Evolutionary conservation across 257 asterid species (phyloP), one percentile per base, ranked within the genome.

Genomic region (Verbascum thapsus): DNA sequence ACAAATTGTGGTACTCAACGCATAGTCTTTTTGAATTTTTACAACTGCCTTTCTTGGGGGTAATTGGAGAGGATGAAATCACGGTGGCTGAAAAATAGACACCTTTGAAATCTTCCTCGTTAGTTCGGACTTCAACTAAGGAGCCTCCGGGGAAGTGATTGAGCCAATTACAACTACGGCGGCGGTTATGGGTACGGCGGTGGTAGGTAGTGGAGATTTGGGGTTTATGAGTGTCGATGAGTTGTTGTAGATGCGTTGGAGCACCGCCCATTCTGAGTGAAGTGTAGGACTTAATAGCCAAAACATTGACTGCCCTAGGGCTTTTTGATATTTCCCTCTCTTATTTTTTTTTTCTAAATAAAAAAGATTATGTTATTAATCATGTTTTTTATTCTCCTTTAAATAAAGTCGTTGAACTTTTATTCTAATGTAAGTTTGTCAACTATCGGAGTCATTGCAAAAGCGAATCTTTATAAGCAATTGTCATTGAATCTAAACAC

Each of bases 41-140:
- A 5, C 44, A 58, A 4, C 60, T 37, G 45, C 50, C 11, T 23
- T 62, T 75, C 40, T 15, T 61, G 10, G 61, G 44, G 13, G 74
- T 15, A 8, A 2, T 5, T 0, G 55, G 3, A 17, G 61, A 0
- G 0, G 74, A 18, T 0, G 37, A 52, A 3, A 72, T 35, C 2
- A 88, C 75, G 12, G 79, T 81, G 53, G 86, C 96, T 8, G 64
- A 49, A 52, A 79, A 85, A 69, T 68, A 80, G 6, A 74, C 85
- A 5, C 73, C 78, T 7, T 30, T 61, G 74, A 76, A 83, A 40
- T 66, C 89, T 37, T 76, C 81, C 76, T 88, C 88, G 69, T 80
- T 71, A 2, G 86, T 57, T 12, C 69, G 67, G 5, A 85, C 89
- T 60, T 88, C 94, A 0, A 88, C 79, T 0, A 2, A 5, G 4